Evolutionary conservation across 2,329 filamentous ascomycete genomes (phyloP), one percentile per base, ranked within the genome.

Genomic region (Fusarium brevicatenulatum): DNA sequence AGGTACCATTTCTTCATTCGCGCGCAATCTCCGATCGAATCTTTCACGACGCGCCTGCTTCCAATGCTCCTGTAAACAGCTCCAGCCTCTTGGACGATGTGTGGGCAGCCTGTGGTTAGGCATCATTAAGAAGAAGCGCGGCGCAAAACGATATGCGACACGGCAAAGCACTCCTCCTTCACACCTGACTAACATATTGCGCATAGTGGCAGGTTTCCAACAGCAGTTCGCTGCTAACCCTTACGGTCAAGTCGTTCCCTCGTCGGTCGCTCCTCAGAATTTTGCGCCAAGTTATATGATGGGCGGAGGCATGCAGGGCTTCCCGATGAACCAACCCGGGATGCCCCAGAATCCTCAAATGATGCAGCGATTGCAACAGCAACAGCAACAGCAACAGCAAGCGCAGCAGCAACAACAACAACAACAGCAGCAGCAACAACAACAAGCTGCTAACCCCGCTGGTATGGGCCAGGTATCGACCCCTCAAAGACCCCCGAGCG

Each of bases 221-320:
- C 87, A 89, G 44, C 88, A 89, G 58, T 91, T 89, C 73, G 86
- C 87, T 30, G 85, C 83, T 76, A 86, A 87, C 40, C 86, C 89
- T 9, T 91, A 91, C 77, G 88, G 87, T 68, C 81, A 86, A 75
- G 84, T 86, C 73, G 82, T 88, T 77, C 84, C 86, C 25, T 83
- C 84, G 54, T 83, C 87, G 42, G 84, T 84, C 71, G 83, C 82
- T 47, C 85, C 85, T 13, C 88, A 88, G 56, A 89, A 86, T 78
- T 91, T 90, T 76, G 72, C 76, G 19, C 81, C 80, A 49, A 81
- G 80, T 64, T 83, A 83, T 62, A 88, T 89, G 83, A 90, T 90
- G 85, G 80, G 80, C 67, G 81, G 85, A 67, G 82, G 83, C 71
- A 89, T 89, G 85, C 82, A 85, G 46, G 85, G 86, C 28, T 91